Percentiles rank a stretch among this genome's conserved stretches.
These are phyloP conservation scores for Mucor racemosus DNA, from an alignment of 371 early-diverging fungal genomes.

Conservation along the genomic window DNA sequence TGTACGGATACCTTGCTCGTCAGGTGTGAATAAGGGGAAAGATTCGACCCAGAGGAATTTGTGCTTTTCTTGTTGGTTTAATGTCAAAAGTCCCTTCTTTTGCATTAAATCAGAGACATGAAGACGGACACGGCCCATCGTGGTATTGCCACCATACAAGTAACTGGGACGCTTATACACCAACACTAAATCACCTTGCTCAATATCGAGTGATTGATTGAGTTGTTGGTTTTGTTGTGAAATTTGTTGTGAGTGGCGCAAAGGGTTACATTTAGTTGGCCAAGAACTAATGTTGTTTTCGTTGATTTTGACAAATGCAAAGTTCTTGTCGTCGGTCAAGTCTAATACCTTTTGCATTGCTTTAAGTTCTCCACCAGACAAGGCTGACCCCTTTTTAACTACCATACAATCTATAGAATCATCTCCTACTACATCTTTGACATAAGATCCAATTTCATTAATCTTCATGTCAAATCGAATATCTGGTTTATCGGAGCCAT, in stretches of 20 bases:
- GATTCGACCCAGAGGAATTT: slow-evolving; percentile 89
- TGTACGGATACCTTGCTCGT: slow-evolving; percentile 49
- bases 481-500: slow-evolving; percentile 94
- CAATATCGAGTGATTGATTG: slow-evolving; percentile 42
- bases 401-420: slow-evolving; percentile 50
- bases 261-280: slow-evolving; percentile 51
- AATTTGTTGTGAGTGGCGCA: slow-evolving; percentile 37
- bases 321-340: slow-evolving; percentile 35
- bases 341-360: slow-evolving; percentile 38
- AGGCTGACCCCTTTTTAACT: slow-evolving; percentile 42
- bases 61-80: slow-evolving; percentile 50
- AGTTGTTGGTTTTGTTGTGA: slow-evolving; percentile 8
- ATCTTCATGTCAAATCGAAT: slow-evolving; percentile 78
- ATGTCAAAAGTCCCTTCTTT: slow-evolving; percentile 54
- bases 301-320: slow-evolving; percentile 62
- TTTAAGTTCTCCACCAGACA: slow-evolving; percentile 47
- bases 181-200: slow-evolving; percentile 65
- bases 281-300: slow-evolving; percentile 60
- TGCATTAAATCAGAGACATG: slow-evolving; percentile 62
- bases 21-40: slow-evolving; percentile 87
- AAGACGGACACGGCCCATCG: slow-evolving; percentile 75
- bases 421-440: slow-evolving; percentile 33
- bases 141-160: slow-evolving; percentile 76
- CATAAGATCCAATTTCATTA: slow-evolving; percentile 40
- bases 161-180: slow-evolving; percentile 61